Evolutionary conservation across 495 filamentous ascomycete species (phyloP), one percentile per base, ranked within the genome.

Genomic region (Lepidopterella palustris): DNA sequence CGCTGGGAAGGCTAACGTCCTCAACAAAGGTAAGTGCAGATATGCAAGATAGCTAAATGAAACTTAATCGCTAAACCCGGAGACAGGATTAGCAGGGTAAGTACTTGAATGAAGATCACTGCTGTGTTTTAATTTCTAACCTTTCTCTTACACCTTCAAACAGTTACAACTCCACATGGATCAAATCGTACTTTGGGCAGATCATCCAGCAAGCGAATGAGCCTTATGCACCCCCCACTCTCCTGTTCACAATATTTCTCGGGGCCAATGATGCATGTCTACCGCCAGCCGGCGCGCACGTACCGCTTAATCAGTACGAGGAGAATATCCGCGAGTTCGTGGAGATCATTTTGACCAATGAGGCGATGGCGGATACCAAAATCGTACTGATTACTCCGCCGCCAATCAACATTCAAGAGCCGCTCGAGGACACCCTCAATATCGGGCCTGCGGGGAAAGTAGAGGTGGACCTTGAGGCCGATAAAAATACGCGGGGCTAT

Each of bases 231-330:
- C 32, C 64, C 10, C 58, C 58, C 5, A 66, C 67, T 5, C 65
- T 70, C 26, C 58, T 72, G 28, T 53, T 72, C 45, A 70, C 70
- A 45, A 68, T 72, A 50, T 68, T 66, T 28, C 25, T 72, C 8
- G 70, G 70, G 10, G 70, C 68, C 5, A 72, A 72, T 48, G 67
- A 72, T 55, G 68, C 70, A 8, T 68, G 65, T 52, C 40, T 67
- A 23, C 58, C 59, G 0, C 28, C 40, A 10, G 11, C 21, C 9
- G 47, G 35, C 8, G 61, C 53, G 25, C 58, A 69, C 53, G 68
- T 72, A 3, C 70, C 70, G 5, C 39, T 72, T 26, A 27, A 23
- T 0, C 48, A 57, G 15, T 72, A 64, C 55, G 65, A 68, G 32
- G 58, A 18, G 21, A 70, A 72, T 42, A 40, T 72, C 20, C 60